Conservation (phyloP, 2,329 filamentous ascomycete genomes). For the Paraphoma chrysanthemicola region DNA sequence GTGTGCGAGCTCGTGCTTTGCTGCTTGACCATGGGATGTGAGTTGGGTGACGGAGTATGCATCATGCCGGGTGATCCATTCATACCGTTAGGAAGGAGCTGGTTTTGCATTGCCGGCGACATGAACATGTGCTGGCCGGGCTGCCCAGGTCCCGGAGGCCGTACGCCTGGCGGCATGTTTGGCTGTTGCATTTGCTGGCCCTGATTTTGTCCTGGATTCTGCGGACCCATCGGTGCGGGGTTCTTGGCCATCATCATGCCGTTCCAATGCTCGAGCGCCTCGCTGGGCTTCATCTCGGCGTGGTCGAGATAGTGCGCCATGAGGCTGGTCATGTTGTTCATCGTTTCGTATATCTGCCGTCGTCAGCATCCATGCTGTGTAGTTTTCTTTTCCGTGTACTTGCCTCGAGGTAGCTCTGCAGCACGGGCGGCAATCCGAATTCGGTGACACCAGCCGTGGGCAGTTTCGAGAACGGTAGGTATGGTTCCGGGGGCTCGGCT, state of each 20-base stretch:
- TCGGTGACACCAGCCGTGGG: constrained; percentile 56
- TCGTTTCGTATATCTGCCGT: constrained; percentile 67
- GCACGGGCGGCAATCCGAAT: constrained; percentile 62
- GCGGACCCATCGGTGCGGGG: constrained; percentile 22
- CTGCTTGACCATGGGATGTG: constrained; percentile 62
- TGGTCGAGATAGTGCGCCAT: constrained; percentile 65
- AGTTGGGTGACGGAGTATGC: constrained; percentile 57
- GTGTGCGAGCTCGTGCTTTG: constrained; percentile 62
- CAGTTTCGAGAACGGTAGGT: constrained; percentile 54
- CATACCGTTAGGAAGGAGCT: constrained; percentile 59
- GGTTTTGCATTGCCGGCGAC: constrained; percentile 64
- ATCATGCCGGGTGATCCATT: constrained; percentile 57
- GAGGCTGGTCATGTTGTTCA: constrained; percentile 68
- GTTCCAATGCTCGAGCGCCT: constrained; percentile 63
- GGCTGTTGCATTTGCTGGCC: constrained; percentile 38
- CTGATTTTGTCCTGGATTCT: constrained; percentile 27
- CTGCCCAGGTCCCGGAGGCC: constrained; percentile 41
- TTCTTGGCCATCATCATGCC: constrained; percentile 49
- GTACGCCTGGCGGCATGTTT: constrained; percentile 37
- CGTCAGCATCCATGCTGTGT: constrained; percentile 30
- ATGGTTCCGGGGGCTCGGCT: constrained; percentile 43
- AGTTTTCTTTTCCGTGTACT: constrained; percentile 19
- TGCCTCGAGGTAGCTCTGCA: constrained; percentile 70
- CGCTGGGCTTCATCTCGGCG: constrained; percentile 58
- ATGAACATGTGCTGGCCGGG: constrained; percentile 56